Evolutionary conservation across 2,329 filamentous ascomycete species (phyloP).

Genomic region (Fusarium musae): DNA sequence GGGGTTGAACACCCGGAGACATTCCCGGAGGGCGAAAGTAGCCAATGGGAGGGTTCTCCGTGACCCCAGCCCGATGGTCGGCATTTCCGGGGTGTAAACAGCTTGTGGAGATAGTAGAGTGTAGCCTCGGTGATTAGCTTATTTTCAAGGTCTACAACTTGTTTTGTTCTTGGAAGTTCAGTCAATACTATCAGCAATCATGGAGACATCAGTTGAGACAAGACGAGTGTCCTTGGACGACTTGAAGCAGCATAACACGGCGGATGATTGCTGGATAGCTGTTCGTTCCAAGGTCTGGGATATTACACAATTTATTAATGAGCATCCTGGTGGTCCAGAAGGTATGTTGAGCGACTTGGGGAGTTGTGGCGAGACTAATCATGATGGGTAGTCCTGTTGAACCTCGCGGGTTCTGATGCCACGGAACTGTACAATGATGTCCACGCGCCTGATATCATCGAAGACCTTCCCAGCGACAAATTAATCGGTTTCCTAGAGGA

Average conservation of each 20-base stretch:
- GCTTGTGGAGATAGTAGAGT: background rate
- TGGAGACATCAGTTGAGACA: conserved; percentile 18
- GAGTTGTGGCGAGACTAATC: background rate
- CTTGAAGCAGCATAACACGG: conserved; percentile 60
- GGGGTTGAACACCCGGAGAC: background rate
- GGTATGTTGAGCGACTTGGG: conserved; percentile 27
- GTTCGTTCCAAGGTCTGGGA: conserved; percentile 76
- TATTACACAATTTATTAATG: conserved; percentile 70
- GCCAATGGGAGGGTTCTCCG: conserved; percentile 22
- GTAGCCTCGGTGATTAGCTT: conserved; percentile 8
- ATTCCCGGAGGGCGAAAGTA: background rate
- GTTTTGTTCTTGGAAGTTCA: background rate
- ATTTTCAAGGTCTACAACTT: background rate
- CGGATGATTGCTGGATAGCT: conserved; percentile 71
- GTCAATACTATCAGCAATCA: background rate
- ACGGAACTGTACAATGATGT: conserved; percentile 62
- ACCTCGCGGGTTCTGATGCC: conserved; percentile 64
- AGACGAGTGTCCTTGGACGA: conserved; percentile 45
- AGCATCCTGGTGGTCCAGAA: conserved; percentile 52
- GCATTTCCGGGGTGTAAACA: background rate
- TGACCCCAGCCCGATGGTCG: background rate
- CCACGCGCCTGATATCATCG: conserved; percentile 57
- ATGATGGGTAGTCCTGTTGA: conserved; percentile 55
- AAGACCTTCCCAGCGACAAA: conserved; percentile 56
- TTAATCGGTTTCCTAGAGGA: conserved; percentile 60